Evolutionary conservation across 2,329 filamentous ascomycete species (phyloP).

Genomic region (Albophoma yamanashiensis): DNA sequence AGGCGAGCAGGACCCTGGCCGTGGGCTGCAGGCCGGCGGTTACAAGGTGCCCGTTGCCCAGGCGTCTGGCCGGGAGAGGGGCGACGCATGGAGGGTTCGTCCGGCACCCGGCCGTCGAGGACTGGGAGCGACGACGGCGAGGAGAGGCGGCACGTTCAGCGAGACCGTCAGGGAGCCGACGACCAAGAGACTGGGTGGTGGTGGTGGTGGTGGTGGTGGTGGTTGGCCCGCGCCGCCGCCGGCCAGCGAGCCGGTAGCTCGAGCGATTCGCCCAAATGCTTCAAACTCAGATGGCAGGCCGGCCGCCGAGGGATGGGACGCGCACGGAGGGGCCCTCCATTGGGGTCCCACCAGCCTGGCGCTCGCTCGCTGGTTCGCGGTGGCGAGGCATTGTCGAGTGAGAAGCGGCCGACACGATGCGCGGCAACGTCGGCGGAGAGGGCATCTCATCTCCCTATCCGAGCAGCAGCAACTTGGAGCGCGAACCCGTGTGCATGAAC

Average conservation of each 20-base stretch:
- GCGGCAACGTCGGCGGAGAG: slow-evolving; percentile 3
- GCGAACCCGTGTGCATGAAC: neutral
- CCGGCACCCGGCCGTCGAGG: slow-evolving; percentile 3
- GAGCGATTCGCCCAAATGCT: slow-evolving; percentile 3
- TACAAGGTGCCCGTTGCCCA: neutral
- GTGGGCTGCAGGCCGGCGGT: slow-evolving; percentile 4
- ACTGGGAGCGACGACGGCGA: neutral
- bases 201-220: neutral
- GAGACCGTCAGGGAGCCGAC: neutral
- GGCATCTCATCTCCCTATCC: neutral
- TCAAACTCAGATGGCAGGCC: neutral
- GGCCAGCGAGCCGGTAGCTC: neutral
- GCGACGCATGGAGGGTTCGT: slow-evolving; percentile 1
- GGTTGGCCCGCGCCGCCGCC: neutral
- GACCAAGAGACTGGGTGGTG: neutral
- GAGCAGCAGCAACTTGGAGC: neutral
- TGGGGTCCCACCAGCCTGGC: neutral
- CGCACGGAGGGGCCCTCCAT: neutral
- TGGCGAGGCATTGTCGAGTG: slow-evolving; percentile 6
- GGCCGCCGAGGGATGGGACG: neutral
- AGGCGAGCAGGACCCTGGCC: neutral
- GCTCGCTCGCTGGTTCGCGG: neutral
- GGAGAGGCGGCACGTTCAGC: neutral
- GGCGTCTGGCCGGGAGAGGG: neutral
- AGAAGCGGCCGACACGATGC: neutral